Conservation (phyloP, 257 asterid genomes). For the Solanum rostratum region DNA sequence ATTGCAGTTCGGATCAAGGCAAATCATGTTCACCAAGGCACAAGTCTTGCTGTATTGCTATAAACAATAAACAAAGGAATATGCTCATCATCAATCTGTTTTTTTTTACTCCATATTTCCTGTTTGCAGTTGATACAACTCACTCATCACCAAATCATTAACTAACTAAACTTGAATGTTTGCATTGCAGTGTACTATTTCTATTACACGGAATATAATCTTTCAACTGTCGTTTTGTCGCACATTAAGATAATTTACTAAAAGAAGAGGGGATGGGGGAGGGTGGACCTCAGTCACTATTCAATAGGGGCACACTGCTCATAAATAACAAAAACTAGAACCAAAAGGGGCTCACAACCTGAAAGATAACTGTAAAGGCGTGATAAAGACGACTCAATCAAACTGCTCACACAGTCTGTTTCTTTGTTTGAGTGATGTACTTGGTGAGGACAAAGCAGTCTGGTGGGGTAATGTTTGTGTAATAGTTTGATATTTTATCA, state of each 20-base stretch:
- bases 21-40: not conserved
- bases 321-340: not conserved
- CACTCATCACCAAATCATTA: not conserved
- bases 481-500: constrained; percentile 78
- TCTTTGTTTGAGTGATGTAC: constrained; percentile 45
- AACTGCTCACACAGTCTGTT: constrained; percentile 13
- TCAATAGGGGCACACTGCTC: not conserved
- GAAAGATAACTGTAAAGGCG: not conserved
- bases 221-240: not conserved
- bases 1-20: too few species aligned
- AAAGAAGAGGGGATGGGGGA: not conserved
- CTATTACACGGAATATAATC: not conserved
- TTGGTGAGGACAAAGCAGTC: constrained; percentile 84
- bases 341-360: constrained; percentile 5
- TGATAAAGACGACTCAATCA: not conserved
- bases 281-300: not conserved
- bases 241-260: not conserved
- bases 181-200: not conserved
- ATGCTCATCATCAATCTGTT: not conserved
- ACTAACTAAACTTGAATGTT: not conserved
- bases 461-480: constrained; percentile 82
- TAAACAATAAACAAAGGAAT: not conserved
- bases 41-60: not conserved
- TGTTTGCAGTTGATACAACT: not conserved
- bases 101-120: not conserved